phyloP scores from a whole-genome alignment of 176 grass and related monocot genomes.

The Otatea glauca region DNA sequence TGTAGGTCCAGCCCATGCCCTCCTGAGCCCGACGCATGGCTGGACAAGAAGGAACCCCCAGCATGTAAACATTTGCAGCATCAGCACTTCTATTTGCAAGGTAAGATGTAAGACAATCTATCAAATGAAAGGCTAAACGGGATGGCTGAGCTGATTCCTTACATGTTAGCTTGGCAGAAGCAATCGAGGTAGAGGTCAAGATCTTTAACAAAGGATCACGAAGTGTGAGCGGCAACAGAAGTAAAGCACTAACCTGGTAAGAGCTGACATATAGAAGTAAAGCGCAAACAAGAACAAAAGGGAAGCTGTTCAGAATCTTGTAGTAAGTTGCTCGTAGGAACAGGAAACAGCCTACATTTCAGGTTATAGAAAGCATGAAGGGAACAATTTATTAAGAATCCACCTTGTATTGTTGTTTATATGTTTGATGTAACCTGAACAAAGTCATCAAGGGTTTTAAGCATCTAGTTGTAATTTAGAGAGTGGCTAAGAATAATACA shows the following conservation, averaged over 20 bases:
- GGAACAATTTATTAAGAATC: conserved; percentile 33
- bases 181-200: no score
- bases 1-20: no score
- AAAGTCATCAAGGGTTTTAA: neutral
- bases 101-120: no score
- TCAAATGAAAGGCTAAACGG: no score
- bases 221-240: neutral
- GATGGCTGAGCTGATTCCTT: no score
- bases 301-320: conserved; percentile 70
- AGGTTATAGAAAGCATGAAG: conserved; percentile 18
- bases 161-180: no score
- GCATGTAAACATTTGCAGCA: no score
- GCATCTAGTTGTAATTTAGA: conserved; percentile 12
- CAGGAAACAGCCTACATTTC: conserved; percentile 71
- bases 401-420: neutral
- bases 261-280: conserved; percentile 90
- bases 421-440: conserved; percentile 21
- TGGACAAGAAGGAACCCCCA: no score
- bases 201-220: no score
- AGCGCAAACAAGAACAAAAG: conserved; percentile 81
- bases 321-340: conserved; percentile 94
- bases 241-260: conserved; percentile 74
- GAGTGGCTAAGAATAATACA: neutral
- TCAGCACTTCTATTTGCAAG: no score
- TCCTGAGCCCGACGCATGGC: no score